phyloP scores from a whole-genome alignment of 2,329 filamentous ascomycete species.

The Penicillium sp. region DNA sequence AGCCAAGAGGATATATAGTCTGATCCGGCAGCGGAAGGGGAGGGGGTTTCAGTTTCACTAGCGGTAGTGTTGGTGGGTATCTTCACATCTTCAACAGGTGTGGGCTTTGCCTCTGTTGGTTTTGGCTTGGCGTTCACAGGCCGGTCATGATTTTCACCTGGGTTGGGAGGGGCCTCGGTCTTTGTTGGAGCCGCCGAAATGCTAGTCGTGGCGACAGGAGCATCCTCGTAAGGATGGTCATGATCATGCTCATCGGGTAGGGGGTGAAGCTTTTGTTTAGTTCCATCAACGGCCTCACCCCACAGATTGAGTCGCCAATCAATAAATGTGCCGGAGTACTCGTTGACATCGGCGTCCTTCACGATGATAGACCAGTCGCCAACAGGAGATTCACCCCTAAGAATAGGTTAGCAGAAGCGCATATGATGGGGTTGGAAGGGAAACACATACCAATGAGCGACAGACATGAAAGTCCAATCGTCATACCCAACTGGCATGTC shows the following conservation, averaged over 20 bases:
- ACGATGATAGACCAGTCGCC: constrained; percentile 88
- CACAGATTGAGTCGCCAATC: constrained; percentile 94
- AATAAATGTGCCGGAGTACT: constrained; percentile 65
- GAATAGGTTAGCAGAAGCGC: constrained; percentile 28
- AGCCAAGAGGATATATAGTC: constrained; percentile 73
- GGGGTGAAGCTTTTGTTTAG: constrained; percentile 64
- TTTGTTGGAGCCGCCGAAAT: constrained; percentile 42
- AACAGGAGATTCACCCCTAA: constrained; percentile 73
- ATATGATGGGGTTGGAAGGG: not conserved
- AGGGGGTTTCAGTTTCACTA: constrained; percentile 9
- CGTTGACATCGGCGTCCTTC: constrained; percentile 73
- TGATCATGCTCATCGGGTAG: constrained; percentile 78
- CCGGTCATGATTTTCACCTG: constrained; percentile 58
- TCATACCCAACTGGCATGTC: constrained; percentile 61
- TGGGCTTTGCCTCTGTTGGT: constrained; percentile 16
- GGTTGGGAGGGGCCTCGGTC: constrained; percentile 39
- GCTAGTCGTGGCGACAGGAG: constrained; percentile 57
- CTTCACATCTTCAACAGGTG: constrained; percentile 18
- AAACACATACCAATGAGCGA: constrained; percentile 72
- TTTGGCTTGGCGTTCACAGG: constrained; percentile 54
- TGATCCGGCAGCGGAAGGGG: constrained; percentile 30
- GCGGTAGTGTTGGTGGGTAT: constrained; percentile 24
- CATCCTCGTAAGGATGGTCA: constrained; percentile 62
- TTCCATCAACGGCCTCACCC: constrained; percentile 74
- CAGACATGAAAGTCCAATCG: constrained; percentile 99